These are phyloP conservation scores for Sporothrix pallida DNA, from an alignment of 2,329 filamentous ascomycete species.

Conservation along the genomic window DNA sequence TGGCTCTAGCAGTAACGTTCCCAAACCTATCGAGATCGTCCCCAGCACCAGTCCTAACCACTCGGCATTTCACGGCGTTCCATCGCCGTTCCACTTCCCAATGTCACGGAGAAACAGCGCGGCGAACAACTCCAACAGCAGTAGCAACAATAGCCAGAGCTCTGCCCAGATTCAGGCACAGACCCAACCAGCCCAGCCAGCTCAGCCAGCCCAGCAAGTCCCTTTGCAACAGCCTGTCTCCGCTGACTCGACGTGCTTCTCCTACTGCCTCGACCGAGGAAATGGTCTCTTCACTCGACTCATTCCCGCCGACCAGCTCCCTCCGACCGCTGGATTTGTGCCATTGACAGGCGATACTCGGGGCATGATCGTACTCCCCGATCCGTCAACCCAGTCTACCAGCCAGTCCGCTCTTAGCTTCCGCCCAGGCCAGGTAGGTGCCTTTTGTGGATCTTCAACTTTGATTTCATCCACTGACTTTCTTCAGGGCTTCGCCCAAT, in stretches of 20 bases:
- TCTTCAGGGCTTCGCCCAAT: background rate
- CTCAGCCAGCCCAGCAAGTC: too few species aligned
- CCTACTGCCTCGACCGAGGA: constrained; percentile 60
- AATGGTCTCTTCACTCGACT: constrained; percentile 61
- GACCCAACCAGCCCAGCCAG: background rate
- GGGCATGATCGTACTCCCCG: constrained; percentile 55
- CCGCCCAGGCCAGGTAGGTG: too few species aligned
- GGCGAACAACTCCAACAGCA: background rate
- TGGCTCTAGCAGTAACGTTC: too few species aligned
- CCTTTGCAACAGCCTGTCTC: background rate
- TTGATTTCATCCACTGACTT: background rate
- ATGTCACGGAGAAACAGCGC: background rate
- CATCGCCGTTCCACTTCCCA: background rate
- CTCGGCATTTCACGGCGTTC: background rate
- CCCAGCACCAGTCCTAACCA: too few species aligned
- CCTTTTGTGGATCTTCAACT: too few species aligned
- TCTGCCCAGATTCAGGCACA: background rate
- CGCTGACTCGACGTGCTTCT: constrained; percentile 36
- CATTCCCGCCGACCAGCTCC: constrained; percentile 61
- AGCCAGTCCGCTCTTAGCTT: too few species aligned
- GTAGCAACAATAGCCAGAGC: background rate
- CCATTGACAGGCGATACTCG: constrained; percentile 46
- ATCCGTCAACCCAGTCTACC: constrained; percentile 24
- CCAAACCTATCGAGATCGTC: too few species aligned
- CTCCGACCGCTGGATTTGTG: constrained; percentile 52